These are phyloP conservation scores for Linnemannia hyalina DNA, from an alignment of 192 early-diverging fungal genomes.

Conservation along the genomic window DNA sequence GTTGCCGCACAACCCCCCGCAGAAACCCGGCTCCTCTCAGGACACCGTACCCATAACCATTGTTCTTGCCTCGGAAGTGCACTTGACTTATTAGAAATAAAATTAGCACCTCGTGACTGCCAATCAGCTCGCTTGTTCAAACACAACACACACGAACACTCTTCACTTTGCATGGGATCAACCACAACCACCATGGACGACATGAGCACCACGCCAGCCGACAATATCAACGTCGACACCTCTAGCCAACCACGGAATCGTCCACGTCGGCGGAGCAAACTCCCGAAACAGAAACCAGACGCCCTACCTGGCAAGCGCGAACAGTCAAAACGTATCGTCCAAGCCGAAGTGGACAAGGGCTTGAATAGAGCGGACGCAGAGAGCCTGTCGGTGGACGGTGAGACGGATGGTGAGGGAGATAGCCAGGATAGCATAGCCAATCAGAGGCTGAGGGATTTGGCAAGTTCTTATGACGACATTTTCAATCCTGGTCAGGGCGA, in stretches of 20 bases:
- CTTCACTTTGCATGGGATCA: background rate
- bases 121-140: background rate
- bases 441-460: background rate
- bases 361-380: too few relatives aligned
- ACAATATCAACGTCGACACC: background rate
- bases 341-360: too few relatives aligned
- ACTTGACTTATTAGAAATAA: background rate
- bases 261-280: too few relatives aligned
- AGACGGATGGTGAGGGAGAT: background rate
- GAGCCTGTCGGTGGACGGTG: too few relatives aligned
- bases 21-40: background rate
- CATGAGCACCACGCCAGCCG: background rate
- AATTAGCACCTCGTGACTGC: background rate
- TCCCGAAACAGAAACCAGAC: too few relatives aligned
- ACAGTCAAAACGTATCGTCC: too few relatives aligned
- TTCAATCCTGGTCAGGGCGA: slow-evolving; percentile 31
- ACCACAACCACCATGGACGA: background rate
- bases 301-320: too few relatives aligned
- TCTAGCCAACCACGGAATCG: background rate
- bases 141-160: background rate
- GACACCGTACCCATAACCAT: background rate
- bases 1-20: background rate
- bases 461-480: slow-evolving; percentile 15
- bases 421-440: background rate
- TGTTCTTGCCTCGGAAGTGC: background rate